Percentiles rank a stretch among this genome's conserved stretches.
Evolutionary conservation across 31 red algal species (phyloP).

Genomic region (Bonnemaisonia californica): DNA sequence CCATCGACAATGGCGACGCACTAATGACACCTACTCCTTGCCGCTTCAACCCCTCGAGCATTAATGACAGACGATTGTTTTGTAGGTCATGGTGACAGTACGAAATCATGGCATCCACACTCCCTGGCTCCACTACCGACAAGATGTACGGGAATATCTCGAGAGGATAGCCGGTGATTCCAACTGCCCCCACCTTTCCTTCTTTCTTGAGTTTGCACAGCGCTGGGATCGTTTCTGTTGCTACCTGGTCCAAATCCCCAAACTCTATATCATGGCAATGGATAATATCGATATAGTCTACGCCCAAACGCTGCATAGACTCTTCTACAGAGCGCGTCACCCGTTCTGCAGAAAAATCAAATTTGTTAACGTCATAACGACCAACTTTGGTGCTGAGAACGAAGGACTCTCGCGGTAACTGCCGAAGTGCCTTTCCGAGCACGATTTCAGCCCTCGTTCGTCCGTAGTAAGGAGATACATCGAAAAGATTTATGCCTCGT

Average conservation of each 20-base stretch:
- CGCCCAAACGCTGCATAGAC: conserved; percentile 77
- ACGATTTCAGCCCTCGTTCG: conserved; percentile 79
- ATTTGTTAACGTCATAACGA: conserved; percentile 79
- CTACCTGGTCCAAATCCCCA: conserved; percentile 76
- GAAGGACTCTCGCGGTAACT: conserved; percentile 85
- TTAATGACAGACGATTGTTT: conserved; percentile 71
- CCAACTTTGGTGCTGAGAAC: conserved; percentile 97
- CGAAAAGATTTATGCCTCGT: conserved; percentile 94
- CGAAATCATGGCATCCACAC: conserved; percentile 78
- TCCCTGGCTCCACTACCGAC: conserved; percentile 33
- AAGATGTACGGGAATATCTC: conserved; percentile 83
- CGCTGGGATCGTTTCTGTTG: conserved; percentile 82
- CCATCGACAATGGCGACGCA: conserved; percentile 93
- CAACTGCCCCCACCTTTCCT: conserved; percentile 88
- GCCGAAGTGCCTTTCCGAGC: conserved; percentile 80
- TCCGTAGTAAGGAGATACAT: conserved; percentile 95
- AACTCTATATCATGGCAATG: conserved; percentile 99
- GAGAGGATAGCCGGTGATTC: conserved; percentile 89
- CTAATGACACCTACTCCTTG: conserved; percentile 81
- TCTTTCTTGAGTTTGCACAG: conserved; percentile 62
- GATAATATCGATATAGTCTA: conserved; percentile 87
- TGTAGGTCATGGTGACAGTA: conserved; percentile 91
- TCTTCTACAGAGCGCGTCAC: conserved; percentile 82
- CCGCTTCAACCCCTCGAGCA: conserved; percentile 53
- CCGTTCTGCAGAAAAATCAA: conserved; percentile 90